Percentiles rank a stretch among this genome's conserved stretches.
Evolutionary conservation across 345 rosid genomes (phyloP).

Genomic region (Theobroma cacao): DNA sequence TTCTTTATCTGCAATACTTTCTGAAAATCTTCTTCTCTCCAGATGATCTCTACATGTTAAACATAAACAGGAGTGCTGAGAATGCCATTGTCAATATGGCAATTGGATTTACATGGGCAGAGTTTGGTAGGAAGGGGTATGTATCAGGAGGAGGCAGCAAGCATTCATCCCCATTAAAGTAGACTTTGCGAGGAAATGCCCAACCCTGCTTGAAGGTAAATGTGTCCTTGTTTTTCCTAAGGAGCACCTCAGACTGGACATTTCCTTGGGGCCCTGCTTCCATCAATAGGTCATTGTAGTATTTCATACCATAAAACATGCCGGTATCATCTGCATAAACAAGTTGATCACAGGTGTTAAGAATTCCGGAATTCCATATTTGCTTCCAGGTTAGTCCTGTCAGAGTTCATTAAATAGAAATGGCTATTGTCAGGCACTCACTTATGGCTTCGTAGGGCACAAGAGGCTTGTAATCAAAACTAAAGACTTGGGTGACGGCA

Average conservation of each 20-base stretch:
- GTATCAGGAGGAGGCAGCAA: conserved; percentile 52
- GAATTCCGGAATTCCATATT: neutral
- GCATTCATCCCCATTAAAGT: conserved; percentile 64
- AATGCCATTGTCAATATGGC: conserved; percentile 23
- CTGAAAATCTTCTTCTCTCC: conserved; percentile 4
- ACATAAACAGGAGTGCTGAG: conserved; percentile 26
- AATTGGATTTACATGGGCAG: conserved; percentile 23
- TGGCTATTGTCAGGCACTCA: conserved; percentile 29
- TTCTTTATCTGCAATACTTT: conserved; percentile 1
- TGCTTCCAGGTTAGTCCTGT: neutral
- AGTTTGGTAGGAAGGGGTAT: conserved; percentile 44
- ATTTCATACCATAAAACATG: conserved; percentile 56
- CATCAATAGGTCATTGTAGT: conserved; percentile 51
- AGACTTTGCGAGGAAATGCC: conserved; percentile 57
- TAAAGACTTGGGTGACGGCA: conserved; percentile 57
- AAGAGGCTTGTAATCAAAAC: conserved; percentile 59
- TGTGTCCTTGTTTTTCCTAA: conserved; percentile 47
- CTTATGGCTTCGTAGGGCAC: conserved; percentile 49
- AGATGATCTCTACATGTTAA: conserved; percentile 20
- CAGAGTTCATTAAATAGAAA: neutral
- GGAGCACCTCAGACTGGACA: conserved; percentile 55
- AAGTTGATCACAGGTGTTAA: conserved; percentile 7
- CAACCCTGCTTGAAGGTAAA: conserved; percentile 53
- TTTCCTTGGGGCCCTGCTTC: conserved; percentile 59
- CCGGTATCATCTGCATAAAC: conserved; percentile 53